phyloP scores from a whole-genome alignment of 2,329 filamentous ascomycete species.

The Rugonectria rugulosa region DNA sequence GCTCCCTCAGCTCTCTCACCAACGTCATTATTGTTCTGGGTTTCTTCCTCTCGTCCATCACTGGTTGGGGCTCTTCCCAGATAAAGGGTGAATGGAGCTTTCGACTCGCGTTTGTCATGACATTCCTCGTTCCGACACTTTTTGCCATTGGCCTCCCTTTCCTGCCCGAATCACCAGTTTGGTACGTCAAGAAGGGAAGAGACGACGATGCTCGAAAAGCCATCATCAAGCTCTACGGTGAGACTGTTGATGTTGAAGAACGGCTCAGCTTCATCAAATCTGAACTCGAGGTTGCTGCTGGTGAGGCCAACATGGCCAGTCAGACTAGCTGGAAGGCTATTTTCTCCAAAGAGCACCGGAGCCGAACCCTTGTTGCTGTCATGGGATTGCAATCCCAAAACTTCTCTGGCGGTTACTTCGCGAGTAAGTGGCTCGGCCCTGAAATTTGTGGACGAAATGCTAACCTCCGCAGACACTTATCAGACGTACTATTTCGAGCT shows the following conservation, averaged over 20 bases:
- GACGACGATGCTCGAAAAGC: conserved; percentile 40
- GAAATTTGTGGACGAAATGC: accelerated
- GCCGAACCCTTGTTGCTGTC: conserved; percentile 35
- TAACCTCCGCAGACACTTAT: conserved; percentile 34
- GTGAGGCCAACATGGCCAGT: conserved; percentile 33
- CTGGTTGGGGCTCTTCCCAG: conserved; percentile 37
- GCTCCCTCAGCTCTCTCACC: conserved; percentile 37
- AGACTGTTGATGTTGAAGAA: conserved; percentile 31
- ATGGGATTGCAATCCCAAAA: conserved; percentile 40
- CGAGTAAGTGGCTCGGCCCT: conserved; percentile 28
- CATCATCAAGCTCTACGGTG: conserved; percentile 35
- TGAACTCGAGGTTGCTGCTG: conserved; percentile 35
- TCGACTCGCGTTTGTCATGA: conserved; percentile 39
- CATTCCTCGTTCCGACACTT: conserved; percentile 37
- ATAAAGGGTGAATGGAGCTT: conserved; percentile 39
- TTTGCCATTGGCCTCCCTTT: conserved; percentile 37
- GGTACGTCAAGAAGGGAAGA: conserved; percentile 39
- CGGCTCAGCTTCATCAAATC: conserved; percentile 36
- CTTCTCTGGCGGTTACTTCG: conserved; percentile 42
- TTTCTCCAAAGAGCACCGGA: conserved; percentile 40
- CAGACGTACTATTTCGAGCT: conserved; percentile 43
- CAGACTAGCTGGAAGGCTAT: conserved; percentile 42
- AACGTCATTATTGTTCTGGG: conserved; percentile 42
- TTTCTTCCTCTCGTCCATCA: conserved; percentile 41
- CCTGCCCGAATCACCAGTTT: conserved; percentile 39